A percentile compares a stretch with the other conserved stretches of the same genome.
Conservation (phyloP, 148 eudicot genomes). For the Arctostaphylos glauca region DNA sequence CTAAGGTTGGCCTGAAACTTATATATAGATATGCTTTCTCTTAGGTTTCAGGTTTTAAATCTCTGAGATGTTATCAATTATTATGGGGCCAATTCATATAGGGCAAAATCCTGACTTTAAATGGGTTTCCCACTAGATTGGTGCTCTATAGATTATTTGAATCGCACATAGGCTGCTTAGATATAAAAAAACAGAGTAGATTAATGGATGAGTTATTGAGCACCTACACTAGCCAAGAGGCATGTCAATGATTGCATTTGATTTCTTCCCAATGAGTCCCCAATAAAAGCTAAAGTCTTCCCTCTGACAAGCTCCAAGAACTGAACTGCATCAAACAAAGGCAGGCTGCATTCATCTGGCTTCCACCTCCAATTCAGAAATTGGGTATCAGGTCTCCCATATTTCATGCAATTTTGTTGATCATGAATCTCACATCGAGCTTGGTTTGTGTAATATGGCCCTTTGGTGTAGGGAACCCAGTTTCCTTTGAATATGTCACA, state of each 20-base stretch:
- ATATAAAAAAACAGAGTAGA: too few relatives aligned
- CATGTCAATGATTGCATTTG: slow-evolving; percentile 47
- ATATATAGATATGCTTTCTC: too few relatives aligned
- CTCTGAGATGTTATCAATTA: too few relatives aligned
- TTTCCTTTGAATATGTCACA: slow-evolving; percentile 39
- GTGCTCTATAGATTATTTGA: too few relatives aligned
- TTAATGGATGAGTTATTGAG: slow-evolving; percentile 18
- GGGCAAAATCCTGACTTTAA: too few relatives aligned
- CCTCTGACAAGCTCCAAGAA: slow-evolving; percentile 29
- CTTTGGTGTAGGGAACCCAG: slow-evolving; percentile 31
- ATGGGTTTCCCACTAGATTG: too few relatives aligned
- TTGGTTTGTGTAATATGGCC: slow-evolving; percentile 31
- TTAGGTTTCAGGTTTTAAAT: too few relatives aligned
- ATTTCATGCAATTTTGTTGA: slow-evolving; percentile 39
- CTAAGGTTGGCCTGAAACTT: too few relatives aligned
- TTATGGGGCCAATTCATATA: too few relatives aligned
- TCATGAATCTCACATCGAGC: slow-evolving; percentile 20
- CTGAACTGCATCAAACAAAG: slow-evolving; percentile 27
- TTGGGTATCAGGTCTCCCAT: slow-evolving; percentile 39
- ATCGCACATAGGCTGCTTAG: too few relatives aligned
- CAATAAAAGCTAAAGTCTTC: slow-evolving; percentile 43
- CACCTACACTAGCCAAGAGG: slow-evolving; percentile 32
- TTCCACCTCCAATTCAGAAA: slow-evolving; percentile 51
- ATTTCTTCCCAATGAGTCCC: slow-evolving; percentile 50
- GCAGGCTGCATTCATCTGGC: slow-evolving; percentile 35